These are phyloP conservation scores for Stylosanthes scabra DNA, from an alignment of 331 rosid species.

Conservation along the genomic window DNA sequence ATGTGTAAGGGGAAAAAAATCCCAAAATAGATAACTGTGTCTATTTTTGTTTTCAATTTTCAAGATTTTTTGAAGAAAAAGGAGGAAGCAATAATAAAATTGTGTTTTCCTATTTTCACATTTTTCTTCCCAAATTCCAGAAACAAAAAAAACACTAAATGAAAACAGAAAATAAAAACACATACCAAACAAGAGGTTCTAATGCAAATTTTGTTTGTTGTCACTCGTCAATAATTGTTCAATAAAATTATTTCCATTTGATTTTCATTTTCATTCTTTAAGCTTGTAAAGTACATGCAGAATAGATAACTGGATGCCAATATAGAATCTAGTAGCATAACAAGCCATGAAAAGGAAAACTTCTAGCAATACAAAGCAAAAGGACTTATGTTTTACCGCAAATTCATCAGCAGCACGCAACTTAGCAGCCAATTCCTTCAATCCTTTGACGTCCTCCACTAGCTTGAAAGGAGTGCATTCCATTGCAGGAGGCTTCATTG, in stretches of 20 bases:
- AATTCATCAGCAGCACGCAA: conserved; percentile 74
- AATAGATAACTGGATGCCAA: conserved; percentile 26
- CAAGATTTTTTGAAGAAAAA: too few species aligned
- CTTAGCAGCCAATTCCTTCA: conserved; percentile 83
- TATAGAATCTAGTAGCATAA: conserved; percentile 11
- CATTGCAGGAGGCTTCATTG: conserved; percentile 56
- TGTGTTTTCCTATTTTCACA: too few species aligned
- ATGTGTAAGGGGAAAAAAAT: neutral
- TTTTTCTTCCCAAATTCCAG: too few species aligned
- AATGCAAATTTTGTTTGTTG: conserved; percentile 10
- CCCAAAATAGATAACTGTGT: neutral
- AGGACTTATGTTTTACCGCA: conserved; percentile 66
- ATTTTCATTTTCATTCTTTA: conserved; percentile 6
- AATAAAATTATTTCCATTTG: conserved; percentile 28
- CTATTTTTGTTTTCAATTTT: too few species aligned
- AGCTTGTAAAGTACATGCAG: neutral
- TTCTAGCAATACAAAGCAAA: conserved; percentile 9
- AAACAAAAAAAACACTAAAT: too few species aligned
- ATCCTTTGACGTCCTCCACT: conserved; percentile 82
- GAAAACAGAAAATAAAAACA: too few species aligned
- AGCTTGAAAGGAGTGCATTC: conserved; percentile 81
- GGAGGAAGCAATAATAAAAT: too few species aligned
- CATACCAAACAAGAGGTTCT: too few species aligned
- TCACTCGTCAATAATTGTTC: conserved; percentile 15
- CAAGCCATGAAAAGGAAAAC: neutral